Conservation (phyloP, 192 early-diverging fungal genomes). For the Coemansia brasiliensis region DNA sequence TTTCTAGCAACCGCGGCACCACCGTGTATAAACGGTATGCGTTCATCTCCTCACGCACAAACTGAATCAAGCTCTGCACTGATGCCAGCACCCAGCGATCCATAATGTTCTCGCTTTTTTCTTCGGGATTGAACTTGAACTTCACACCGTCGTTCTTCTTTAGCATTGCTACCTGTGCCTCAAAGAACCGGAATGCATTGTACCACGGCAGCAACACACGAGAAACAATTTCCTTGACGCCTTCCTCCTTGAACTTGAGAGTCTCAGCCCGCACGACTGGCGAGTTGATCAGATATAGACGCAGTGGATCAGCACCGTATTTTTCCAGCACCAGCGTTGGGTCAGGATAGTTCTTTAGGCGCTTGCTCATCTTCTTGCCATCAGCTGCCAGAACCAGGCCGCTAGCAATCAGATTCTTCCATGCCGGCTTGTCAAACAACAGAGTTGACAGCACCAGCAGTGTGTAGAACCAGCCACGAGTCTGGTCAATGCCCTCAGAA, state of each 20-base stretch:
- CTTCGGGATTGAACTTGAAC: constrained; percentile 77
- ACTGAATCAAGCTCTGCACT: constrained; percentile 90
- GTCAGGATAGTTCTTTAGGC: constrained; percentile 98
- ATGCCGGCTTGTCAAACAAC: constrained; percentile 91
- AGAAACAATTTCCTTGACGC: constrained; percentile 92
- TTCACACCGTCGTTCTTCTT: constrained; percentile 77
- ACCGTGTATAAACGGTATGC: constrained; percentile 98
- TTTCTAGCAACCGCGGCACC: constrained; percentile 82
- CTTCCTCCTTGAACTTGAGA: constrained; percentile 93
- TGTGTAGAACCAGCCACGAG: constrained; percentile 99
- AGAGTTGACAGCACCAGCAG: constrained; percentile 95
- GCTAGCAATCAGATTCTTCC: constrained; percentile 97
- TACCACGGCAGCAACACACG: constrained; percentile 98
- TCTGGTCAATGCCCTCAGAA: constrained; percentile 99
- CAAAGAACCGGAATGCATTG: constrained; percentile 98
- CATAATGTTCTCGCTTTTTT: constrained; percentile 89
- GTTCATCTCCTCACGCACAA: constrained; percentile 89
- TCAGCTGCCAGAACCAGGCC: constrained; percentile 95
- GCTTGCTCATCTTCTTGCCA: constrained; percentile 99
- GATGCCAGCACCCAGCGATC: constrained; percentile 97
- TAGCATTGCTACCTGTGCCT: constrained; percentile 81
- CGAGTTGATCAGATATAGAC: constrained; percentile 96
- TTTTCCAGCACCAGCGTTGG: constrained; percentile 77
- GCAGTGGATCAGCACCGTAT: constrained; percentile 93
- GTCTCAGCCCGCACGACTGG: constrained; percentile 96